A percentile compares a stretch with the other conserved stretches of the same genome.
Conservation (phyloP, 176 grass and related monocot species). For the Carex cristatella region DNA sequence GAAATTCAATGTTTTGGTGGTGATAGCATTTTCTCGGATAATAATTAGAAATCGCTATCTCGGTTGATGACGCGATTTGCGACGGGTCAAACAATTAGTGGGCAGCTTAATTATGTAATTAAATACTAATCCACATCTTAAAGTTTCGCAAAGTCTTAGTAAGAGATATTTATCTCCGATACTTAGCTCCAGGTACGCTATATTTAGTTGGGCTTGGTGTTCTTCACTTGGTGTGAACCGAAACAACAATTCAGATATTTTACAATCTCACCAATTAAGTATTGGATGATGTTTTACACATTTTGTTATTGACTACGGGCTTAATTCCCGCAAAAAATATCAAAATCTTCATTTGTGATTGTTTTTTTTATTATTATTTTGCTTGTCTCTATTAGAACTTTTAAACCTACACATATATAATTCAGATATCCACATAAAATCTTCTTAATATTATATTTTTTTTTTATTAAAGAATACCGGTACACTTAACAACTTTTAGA, state of each 20-base stretch:
- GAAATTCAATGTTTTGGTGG: neutral
- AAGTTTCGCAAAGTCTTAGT: slow-evolving; percentile 2
- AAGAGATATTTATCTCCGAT: neutral
- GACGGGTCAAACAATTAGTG: neutral
- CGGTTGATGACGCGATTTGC: neutral
- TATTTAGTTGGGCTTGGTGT: neutral
- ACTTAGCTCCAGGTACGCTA: neutral
- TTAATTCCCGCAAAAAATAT: too few relatives aligned
- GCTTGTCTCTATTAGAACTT: neutral
- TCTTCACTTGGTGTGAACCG: neutral
- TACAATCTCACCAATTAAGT: neutral
- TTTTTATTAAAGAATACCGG: too few relatives aligned
- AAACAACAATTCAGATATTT: neutral
- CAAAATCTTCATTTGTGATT: neutral
- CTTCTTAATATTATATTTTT: neutral
- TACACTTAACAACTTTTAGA: too few relatives aligned
- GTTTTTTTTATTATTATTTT: neutral
- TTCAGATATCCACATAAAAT: neutral
- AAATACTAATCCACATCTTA: slow-evolving; percentile 16
- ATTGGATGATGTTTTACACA: neutral
- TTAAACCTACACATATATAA: neutral
- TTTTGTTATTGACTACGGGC: neutral
- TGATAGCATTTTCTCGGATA: neutral
- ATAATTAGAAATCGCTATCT: neutral
- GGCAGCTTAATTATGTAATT: slow-evolving; percentile 6